Conservation (phyloP, 208 protist species). For the Wallacemonas rigidus region DNA sequence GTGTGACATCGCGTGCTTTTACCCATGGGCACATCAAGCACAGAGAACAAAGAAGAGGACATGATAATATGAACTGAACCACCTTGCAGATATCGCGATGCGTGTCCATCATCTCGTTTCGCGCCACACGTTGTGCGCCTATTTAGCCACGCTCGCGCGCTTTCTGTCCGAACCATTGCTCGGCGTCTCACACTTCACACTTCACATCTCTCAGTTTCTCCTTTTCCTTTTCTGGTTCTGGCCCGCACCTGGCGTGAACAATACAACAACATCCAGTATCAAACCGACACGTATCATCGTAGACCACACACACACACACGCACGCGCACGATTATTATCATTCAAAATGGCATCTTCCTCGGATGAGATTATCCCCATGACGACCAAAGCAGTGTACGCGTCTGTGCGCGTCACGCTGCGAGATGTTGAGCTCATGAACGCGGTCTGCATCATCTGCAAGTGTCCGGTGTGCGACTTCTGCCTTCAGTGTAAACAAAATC, state of each 20-base stretch:
- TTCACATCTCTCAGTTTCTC: background rate
- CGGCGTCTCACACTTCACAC: too few relatives aligned
- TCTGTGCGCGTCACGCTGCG: slow-evolving; percentile 24
- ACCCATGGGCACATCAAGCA: too few relatives aligned
- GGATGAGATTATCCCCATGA: slow-evolving; percentile 35
- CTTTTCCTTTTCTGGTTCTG: background rate
- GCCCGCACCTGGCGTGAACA: too few relatives aligned
- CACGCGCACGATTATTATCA: background rate
- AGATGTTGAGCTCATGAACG: slow-evolving; percentile 27
- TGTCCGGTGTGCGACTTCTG: slow-evolving; percentile 21
- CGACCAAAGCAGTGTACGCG: slow-evolving; percentile 34
- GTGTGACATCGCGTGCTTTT: too few relatives aligned
- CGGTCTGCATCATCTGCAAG: slow-evolving; percentile 35
- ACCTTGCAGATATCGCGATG: too few relatives aligned
- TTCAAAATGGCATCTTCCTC: background rate
- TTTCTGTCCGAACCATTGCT: too few relatives aligned
- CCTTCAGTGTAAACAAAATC: slow-evolving; percentile 23
- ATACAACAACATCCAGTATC: too few relatives aligned
- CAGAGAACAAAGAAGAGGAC: too few relatives aligned
- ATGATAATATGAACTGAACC: too few relatives aligned
- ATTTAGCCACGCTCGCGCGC: too few relatives aligned
- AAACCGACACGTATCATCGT: background rate
- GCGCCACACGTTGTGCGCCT: too few relatives aligned
- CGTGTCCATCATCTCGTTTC: too few relatives aligned
- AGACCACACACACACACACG: slow-evolving; percentile 2